Percentiles rank a stretch among this genome's conserved stretches.
These are phyloP conservation scores for Suillus decipiens DNA, from an alignment of 768 basidiomycete species.

Conservation along the genomic window DNA sequence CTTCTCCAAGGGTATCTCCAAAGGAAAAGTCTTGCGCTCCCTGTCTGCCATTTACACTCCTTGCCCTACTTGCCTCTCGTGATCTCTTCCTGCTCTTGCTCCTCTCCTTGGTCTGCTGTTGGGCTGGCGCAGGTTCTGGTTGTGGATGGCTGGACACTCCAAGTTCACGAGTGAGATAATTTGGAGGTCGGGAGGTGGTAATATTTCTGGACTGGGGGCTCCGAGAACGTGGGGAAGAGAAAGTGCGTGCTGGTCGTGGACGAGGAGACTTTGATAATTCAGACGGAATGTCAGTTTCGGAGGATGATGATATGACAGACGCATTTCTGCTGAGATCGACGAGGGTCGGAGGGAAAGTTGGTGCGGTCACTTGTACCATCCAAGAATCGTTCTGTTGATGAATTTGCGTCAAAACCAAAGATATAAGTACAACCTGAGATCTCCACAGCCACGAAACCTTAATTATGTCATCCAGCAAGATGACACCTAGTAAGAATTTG, in stretches of 20 bases:
- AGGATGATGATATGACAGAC: slow-evolving; percentile 71
- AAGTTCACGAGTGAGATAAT: slow-evolving; percentile 61
- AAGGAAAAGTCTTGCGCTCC: slow-evolving; percentile 71
- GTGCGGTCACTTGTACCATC: slow-evolving; percentile 11
- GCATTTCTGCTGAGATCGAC: slow-evolving; percentile 75
- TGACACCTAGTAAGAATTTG: no score
- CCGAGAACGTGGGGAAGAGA: slow-evolving; percentile 61
- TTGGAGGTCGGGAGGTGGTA: slow-evolving; percentile 44
- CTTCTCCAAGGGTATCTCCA: slow-evolving; percentile 74
- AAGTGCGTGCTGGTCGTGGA: slow-evolving; percentile 59
- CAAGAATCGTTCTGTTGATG: neutral
- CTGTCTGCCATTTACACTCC: slow-evolving; percentile 45
- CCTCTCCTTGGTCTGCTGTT: slow-evolving; percentile 27
- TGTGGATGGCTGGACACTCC: slow-evolving; percentile 35
- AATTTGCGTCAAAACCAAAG: no score
- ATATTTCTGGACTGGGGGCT: slow-evolving; percentile 49
- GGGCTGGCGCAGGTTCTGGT: slow-evolving; percentile 17
- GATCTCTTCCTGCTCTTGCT: slow-evolving; percentile 43
- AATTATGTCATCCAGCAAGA: no score
- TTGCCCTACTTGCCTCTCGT: slow-evolving; percentile 40
- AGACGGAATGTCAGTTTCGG: slow-evolving; percentile 49
- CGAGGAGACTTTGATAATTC: slow-evolving; percentile 44
- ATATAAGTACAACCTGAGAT: no score
- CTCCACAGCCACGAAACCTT: no score
- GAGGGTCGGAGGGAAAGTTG: slow-evolving; percentile 41